Conservation (phyloP, 495 filamentous ascomycete genomes). For the Extremus antarcticus region DNA sequence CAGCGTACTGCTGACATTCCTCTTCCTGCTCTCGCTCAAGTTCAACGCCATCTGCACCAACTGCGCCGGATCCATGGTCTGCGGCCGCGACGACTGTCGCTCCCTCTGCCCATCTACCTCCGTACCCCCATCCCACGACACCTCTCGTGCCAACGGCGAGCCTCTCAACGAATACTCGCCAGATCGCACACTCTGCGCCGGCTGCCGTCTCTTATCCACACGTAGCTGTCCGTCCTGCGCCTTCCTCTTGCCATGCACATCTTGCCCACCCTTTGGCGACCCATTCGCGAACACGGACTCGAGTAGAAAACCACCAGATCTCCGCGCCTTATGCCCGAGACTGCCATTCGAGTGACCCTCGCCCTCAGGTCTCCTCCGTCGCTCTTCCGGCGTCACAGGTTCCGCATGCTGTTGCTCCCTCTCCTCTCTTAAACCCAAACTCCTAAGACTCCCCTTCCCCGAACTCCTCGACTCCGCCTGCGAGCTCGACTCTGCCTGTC, state of each 20-base stretch:
- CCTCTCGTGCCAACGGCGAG: conserved; percentile 25
- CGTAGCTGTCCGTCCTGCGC: conserved; percentile 11
- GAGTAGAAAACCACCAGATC: conserved; percentile 29
- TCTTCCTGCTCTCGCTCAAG: conserved; percentile 69
- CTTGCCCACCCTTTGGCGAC: conserved; percentile 1
- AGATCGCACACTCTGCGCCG: neutral
- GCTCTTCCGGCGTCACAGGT: neutral
- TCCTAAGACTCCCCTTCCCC: conserved; percentile 4
- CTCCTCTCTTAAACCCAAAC: neutral
- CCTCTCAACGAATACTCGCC: conserved; percentile 9
- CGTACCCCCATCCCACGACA: conserved; percentile 5
- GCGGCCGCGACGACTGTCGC: neutral
- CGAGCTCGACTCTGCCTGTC: conserved; percentile 15
- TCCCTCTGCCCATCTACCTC: neutral
- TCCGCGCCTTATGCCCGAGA: conserved; percentile 10
- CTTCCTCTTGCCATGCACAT: conserved; percentile 16
- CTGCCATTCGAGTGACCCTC: neutral
- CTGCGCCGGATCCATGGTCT: conserved; percentile 56
- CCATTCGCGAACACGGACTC: conserved; percentile 22
- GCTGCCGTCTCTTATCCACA: conserved; percentile 11
- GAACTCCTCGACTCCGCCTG: conserved; percentile 6
- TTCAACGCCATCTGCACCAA: conserved; percentile 86
- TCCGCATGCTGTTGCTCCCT: neutral
- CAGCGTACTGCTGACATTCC: conserved; percentile 32
- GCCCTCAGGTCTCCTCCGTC: neutral